Evolutionary conservation across 257 asterid genomes (phyloP), one percentile per base, ranked within the genome.

Genomic region (Solanum gandarillasii): DNA sequence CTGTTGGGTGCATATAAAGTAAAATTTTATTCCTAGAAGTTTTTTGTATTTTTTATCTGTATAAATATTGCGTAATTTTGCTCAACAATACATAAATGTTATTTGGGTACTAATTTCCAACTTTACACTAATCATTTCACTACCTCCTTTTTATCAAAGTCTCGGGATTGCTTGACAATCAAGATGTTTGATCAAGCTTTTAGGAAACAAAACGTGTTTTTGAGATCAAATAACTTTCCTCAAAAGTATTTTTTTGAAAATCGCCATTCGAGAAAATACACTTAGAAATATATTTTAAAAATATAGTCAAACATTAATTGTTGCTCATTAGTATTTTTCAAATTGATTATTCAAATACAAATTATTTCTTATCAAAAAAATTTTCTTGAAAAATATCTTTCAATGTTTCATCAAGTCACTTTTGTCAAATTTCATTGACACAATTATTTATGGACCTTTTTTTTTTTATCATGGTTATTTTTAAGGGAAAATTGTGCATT

Each of bases 1-100:
- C 14, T 0, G 1, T 12, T 12, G 0, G 23, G 8, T 16, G 23
- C 23, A 48, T 1, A 48, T 16, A 52, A 6, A 3, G n/a, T 52
- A 52, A 52, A 52, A 52, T 16, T 18, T 52, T 4, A 52, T 52
- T 0, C n/a, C 10, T 2, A 52, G 2, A 18, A 52, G 9, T 16
- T 52, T 6, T 52, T 52, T 52, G n/a, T 11, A 25, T 14, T 13
- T 71, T 71, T 7, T 5, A 29, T 75, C 7, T 5, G 10, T 65
- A 12, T 25, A 67, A 25, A 67, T 25, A 67, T 25, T 2, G 34
- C 3, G 18, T 11, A 67, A 25, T 1, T 67, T 67, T 25, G 34
- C 14, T 23, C 83, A 38, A 23, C 10, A 55, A 55, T 3, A 20
- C 83, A 23, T 3, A 23, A 76, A 11, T 36, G 6, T 5, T 23